These are phyloP conservation scores for Penicillium sp. DNA, from an alignment of 2,329 filamentous ascomycete genomes.

Conservation along the genomic window DNA sequence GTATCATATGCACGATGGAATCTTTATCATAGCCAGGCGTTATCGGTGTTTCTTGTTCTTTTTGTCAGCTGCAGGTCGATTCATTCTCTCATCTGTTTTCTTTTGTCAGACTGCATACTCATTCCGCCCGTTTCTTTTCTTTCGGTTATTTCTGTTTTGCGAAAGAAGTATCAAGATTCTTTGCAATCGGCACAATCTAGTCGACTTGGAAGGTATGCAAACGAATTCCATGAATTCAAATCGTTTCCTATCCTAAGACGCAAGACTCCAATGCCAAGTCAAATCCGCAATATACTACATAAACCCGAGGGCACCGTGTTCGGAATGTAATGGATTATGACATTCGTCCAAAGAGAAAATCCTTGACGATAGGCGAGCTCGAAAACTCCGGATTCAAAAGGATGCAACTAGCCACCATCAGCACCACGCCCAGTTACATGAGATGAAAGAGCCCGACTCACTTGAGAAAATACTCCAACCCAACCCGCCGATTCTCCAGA, in stretches of 20 bases:
- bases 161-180: neutral
- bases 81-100: neutral
- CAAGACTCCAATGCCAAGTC: neutral
- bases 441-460: constrained; percentile 48
- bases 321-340: constrained; percentile 14
- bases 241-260: neutral
- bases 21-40: constrained; percentile 10
- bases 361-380: constrained; percentile 83
- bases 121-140: neutral
- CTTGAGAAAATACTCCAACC: constrained; percentile 92
- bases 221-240: neutral
- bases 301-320: neutral
- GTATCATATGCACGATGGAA: constrained; percentile 6
- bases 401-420: constrained; percentile 63
- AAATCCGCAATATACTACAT: neutral
- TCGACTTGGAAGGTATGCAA: neutral
- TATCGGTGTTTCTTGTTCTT: neutral
- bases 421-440: neutral
- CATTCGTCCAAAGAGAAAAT: constrained; percentile 69
- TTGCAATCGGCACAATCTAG: neutral
- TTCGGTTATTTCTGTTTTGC: no score
- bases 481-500: constrained; percentile 76
- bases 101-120: constrained; percentile 1
- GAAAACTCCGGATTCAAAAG: constrained; percentile 92
- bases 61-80: neutral